Percentiles rank a stretch among this genome's conserved stretches.
Evolutionary conservation across 2,329 filamentous ascomycete species (phyloP).

Genomic region (Colletotrichum melonis): DNA sequence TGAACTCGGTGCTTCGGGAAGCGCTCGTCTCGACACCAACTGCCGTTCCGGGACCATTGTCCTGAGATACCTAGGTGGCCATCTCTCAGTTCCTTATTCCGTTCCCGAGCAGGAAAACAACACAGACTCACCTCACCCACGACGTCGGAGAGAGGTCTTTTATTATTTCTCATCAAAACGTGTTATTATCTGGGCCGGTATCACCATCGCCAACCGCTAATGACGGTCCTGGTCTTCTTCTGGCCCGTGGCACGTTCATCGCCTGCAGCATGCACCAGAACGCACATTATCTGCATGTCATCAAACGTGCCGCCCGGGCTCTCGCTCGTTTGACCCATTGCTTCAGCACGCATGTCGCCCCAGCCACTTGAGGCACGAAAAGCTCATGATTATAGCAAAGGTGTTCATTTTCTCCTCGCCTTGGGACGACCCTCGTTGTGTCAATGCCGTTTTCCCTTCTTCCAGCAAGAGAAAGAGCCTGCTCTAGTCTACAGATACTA

Average conservation of each 20-base stretch:
- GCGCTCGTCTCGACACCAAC: background rate
- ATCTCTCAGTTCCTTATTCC: background rate
- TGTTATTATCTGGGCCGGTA: constrained; percentile 9
- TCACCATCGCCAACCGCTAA: constrained; percentile 1
- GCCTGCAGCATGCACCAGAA: background rate
- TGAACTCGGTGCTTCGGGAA: constrained; percentile 19
- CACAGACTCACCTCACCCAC: constrained; percentile 12
- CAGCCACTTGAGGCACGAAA: constrained; percentile 24
- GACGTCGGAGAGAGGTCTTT: background rate
- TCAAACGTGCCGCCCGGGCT: constrained; percentile 22
- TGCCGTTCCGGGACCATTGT: background rate
- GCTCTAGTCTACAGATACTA: background rate
- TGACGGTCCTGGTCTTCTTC: background rate
- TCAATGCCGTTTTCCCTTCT: constrained; percentile 25
- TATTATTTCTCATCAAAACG: constrained; percentile 3
- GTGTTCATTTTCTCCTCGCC: background rate
- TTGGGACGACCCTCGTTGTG: constrained; percentile 25
- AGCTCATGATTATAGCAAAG: background rate
- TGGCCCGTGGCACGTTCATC: constrained; percentile 12
- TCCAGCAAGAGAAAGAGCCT: background rate
- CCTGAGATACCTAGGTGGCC: too few relatives aligned
- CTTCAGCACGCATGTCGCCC: background rate
- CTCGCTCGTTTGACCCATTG: constrained; percentile 23
- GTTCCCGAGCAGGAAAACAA: background rate
- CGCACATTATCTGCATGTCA: constrained; percentile 3